Evolutionary conservation across 108 stramenopile species (phyloP).

Genomic region (Pseudonitzschia multistriata): DNA sequence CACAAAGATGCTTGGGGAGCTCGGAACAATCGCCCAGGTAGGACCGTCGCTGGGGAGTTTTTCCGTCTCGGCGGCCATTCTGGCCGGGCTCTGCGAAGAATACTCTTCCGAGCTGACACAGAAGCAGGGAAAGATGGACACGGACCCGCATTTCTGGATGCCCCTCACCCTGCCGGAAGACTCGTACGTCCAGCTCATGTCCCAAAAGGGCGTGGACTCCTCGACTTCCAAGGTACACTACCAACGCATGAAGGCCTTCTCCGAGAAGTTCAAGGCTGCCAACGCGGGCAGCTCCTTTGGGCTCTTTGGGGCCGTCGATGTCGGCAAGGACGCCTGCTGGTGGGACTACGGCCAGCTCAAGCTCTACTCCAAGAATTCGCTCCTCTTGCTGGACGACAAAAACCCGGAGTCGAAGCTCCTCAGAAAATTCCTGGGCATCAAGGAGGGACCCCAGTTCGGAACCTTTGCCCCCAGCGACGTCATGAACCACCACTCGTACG

Average conservation of each 20-base stretch:
- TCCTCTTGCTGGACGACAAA: conserved; percentile 71
- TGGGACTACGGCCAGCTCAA: conserved; percentile 98
- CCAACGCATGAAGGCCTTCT: conserved; percentile 82
- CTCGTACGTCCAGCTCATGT: conserved; percentile 87
- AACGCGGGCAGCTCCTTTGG: conserved; percentile 48
- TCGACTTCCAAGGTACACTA: conserved; percentile 70
- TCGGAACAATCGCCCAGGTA: conserved; percentile 89
- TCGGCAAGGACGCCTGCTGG: conserved; percentile 94
- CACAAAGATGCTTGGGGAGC: conserved; percentile 77
- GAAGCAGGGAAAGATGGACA: conserved; percentile 86
- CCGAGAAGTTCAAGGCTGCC: conserved; percentile 50
- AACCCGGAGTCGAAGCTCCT: conserved; percentile 75
- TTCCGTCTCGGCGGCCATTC: conserved; percentile 83
- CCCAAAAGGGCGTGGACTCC: conserved; percentile 82
- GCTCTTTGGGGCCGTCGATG: conserved; percentile 96
- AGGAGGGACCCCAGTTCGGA: conserved; percentile 52
- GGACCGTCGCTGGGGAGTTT: conserved; percentile 95
- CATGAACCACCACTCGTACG: conserved; percentile 36
- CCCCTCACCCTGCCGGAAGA: conserved; percentile 86
- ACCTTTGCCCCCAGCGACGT: conserved; percentile 11
- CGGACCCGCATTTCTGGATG: conserved; percentile 99
- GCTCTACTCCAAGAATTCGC: conserved; percentile 89
- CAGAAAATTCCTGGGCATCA: conserved; percentile 81
- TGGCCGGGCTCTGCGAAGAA: conserved; percentile 83
- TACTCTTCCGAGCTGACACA: conserved; percentile 74